phyloP scores from a whole-genome alignment of 2,329 filamentous ascomycete genomes.

The Elsinoe fawcettii region DNA sequence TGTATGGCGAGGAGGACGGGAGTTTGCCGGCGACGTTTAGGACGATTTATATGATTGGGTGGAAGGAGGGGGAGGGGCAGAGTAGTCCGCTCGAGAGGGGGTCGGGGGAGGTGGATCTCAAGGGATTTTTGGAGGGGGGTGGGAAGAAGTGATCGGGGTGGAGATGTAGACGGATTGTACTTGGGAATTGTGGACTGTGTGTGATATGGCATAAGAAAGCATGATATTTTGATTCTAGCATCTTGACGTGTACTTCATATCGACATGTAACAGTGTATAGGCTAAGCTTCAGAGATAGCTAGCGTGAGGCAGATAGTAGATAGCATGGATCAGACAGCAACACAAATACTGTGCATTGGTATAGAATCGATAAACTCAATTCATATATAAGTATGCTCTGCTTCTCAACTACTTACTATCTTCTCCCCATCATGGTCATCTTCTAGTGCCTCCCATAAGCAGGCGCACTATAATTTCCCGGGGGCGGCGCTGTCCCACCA shows the following conservation, averaged over 20 bases:
- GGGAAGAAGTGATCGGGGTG: conserved; percentile 18
- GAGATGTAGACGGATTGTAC: too few relatives aligned
- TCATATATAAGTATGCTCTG: too few relatives aligned
- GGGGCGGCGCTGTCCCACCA: conserved; percentile 24
- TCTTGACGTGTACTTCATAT: too few relatives aligned
- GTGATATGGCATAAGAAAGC: background rate
- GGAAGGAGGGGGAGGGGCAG: conserved; percentile 79
- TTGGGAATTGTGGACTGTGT: too few relatives aligned
- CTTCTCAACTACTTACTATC: background rate
- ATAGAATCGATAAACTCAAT: too few relatives aligned
- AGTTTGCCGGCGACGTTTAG: conserved; percentile 79
- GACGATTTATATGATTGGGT: conserved; percentile 97
- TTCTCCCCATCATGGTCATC: background rate
- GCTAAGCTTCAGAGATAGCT: too few relatives aligned
- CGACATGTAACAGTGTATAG: too few relatives aligned
- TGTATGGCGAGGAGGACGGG: conserved; percentile 76
- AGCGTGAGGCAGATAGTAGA: too few relatives aligned
- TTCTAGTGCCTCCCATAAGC: background rate
- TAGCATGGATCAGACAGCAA: too few relatives aligned
- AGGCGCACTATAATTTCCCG: background rate
- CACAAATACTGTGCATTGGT: too few relatives aligned
- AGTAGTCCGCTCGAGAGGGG: conserved; percentile 72
- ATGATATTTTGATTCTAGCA: background rate
- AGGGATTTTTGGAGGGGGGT: conserved; percentile 64
- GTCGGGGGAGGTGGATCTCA: conserved; percentile 78